Conservation (phyloP, 768 basidiomycete species). For the Kwoniella newhampshirensis region DNA sequence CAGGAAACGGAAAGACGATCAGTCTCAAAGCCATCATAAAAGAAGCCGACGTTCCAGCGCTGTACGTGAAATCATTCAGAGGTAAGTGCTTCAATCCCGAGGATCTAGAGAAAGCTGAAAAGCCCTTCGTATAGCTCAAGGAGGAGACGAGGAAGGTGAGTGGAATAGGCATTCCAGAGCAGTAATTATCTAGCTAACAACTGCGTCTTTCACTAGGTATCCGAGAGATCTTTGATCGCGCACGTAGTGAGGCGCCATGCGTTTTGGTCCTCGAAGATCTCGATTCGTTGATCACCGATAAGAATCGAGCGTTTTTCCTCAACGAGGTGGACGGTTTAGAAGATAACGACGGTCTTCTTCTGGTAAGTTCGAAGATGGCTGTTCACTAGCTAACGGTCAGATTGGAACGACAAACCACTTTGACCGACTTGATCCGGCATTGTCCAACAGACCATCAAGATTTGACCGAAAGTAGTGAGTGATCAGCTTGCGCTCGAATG, state of each 20-base stretch:
- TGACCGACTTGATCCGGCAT: constrained; percentile 71
- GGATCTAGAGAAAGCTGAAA: too few relatives aligned
- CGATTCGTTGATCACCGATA: constrained; percentile 75
- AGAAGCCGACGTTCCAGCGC: constrained; percentile 64
- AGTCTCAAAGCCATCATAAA: constrained; percentile 77
- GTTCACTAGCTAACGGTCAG: constrained; percentile 7
- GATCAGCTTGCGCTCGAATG: background rate
- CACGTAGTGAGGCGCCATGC: constrained; percentile 59
- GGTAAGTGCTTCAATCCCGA: constrained; percentile 60
- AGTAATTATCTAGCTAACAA: background rate
- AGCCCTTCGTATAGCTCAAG: too few relatives aligned
- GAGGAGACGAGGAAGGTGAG: constrained; percentile 16
- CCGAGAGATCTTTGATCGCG: constrained; percentile 67
- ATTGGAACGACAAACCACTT: constrained; percentile 70
- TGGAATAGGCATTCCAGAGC: background rate
- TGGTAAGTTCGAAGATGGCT: constrained; percentile 56
- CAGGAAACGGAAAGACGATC: constrained; percentile 71
- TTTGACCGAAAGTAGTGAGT: constrained; percentile 84
- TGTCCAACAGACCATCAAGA: constrained; percentile 74
- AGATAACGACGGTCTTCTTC: constrained; percentile 73
- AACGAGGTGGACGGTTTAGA: constrained; percentile 77
- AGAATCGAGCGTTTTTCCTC: constrained; percentile 80
- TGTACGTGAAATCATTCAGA: constrained; percentile 80
- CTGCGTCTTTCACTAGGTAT: constrained; percentile 55
- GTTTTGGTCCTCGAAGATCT: constrained; percentile 64